Base-by-base conservation (phyloP, 208 protist genomes). In the Herpetomonas samuelpessoai region DNA sequence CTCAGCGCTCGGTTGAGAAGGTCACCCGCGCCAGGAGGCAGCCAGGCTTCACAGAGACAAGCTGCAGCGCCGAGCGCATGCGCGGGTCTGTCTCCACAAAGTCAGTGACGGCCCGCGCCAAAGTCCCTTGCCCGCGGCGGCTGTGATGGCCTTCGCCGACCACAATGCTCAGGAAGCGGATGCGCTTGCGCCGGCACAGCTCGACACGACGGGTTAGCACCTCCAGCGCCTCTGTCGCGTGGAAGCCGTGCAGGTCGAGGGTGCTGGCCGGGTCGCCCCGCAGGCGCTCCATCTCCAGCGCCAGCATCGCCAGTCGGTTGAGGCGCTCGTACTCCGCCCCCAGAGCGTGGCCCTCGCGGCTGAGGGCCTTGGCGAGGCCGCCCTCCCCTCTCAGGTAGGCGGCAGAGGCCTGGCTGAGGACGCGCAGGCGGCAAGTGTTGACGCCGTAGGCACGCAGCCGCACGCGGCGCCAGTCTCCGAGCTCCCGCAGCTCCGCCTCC, bases 161-260 rank as follows among this genome's bases (percentile, higher is more conserved):
- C 27, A 93, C 74, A 57, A 93, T 76, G 22, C 54, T 79, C 24
- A 93, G 63, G 0, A 39, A 46, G 9, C 51, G 47, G n/a, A 89
- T 79, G 7, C 68, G 49, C 52, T 77, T 78, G 14, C 47, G 31
- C 28, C 65, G 53, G 67, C 83, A 91, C 25, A 89, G 52, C 28
- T 74, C 52, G 21, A 93, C 76, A 18, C 87, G 87, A 21, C 87
- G 87, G 12, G 62, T 61, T 30, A 92, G 55, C 35, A 92, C 80
- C 52, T 89, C 88, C 27, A 80, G 51, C 25, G 68, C 83, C 73
- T 95, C 88, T 0, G 70, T 56, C 19, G 69, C 65, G 67, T 95
- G 85, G 62, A 95, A 95, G 25, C 78, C 79, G 68, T 95, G 88
- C 16, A 95, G 63, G 54, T 95, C 88, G 3, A 95, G 68, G 18